These are phyloP conservation scores for Eucalyptus fibrosa DNA, from an alignment of 345 rosid species.

Conservation along the genomic window DNA sequence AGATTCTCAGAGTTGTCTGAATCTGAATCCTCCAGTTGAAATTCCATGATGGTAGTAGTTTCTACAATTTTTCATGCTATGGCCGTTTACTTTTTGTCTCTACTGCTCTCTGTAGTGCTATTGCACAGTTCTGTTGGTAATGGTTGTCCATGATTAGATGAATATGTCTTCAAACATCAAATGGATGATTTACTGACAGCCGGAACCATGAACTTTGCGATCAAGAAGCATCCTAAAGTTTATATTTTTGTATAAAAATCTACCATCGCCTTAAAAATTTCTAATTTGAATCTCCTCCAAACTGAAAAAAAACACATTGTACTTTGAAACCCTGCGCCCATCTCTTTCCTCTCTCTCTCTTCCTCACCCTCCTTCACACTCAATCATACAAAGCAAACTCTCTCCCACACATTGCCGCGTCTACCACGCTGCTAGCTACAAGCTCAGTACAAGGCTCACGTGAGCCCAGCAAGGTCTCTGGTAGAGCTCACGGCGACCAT, in stretches of 20 bases:
- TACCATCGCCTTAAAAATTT: not conserved
- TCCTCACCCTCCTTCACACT: too few species aligned
- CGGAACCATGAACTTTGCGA: not conserved
- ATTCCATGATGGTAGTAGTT: not conserved
- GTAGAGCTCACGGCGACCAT: not conserved
- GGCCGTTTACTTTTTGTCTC: not conserved
- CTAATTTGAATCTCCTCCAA: not conserved
- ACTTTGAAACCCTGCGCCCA: not conserved
- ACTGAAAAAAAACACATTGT: not conserved
- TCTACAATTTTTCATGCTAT: not conserved
- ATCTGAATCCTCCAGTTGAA: not conserved
- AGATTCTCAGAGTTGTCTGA: not conserved
- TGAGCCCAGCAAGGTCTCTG: not conserved
- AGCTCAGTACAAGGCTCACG: not conserved
- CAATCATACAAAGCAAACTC: too few species aligned
- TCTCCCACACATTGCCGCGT: too few species aligned
- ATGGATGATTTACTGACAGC: not conserved
- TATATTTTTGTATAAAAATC: not conserved
- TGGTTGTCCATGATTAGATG: not conserved
- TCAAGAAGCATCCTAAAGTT: not conserved
- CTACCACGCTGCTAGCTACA: too few species aligned
- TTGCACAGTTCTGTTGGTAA: not conserved
- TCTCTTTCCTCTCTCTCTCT: not conserved
- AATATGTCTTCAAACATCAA: not conserved
- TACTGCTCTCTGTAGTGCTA: not conserved